Percentiles rank a stretch among this genome's conserved stretches.
Conservation (phyloP, 108 stramenopile species). For the Bacterosira constricta region DNA sequence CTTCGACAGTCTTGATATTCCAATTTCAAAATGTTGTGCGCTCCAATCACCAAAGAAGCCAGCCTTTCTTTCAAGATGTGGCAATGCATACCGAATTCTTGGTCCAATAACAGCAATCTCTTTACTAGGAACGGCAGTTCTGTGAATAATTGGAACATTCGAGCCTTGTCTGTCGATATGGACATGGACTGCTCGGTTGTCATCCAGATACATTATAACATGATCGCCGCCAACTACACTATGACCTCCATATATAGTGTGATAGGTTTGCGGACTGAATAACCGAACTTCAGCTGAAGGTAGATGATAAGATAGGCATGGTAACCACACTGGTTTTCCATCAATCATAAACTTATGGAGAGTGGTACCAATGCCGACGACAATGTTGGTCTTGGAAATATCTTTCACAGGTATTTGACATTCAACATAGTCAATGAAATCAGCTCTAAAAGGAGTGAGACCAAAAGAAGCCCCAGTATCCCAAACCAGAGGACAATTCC, state of each 20-base stretch:
- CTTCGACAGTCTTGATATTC: too few relatives aligned
- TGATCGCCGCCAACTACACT: too few relatives aligned
- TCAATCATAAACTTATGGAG: too few relatives aligned
- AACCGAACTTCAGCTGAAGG: too few relatives aligned
- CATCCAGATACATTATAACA: not conserved
- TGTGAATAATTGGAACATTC: not conserved
- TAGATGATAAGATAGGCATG: too few relatives aligned
- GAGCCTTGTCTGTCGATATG: too few relatives aligned
- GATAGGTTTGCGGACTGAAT: too few relatives aligned
- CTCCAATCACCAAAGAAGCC: not conserved
- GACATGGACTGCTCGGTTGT: too few relatives aligned
- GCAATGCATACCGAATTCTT: not conserved
- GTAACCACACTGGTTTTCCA: too few relatives aligned
- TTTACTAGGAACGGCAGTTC: not conserved
- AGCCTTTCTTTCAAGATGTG: not conserved
- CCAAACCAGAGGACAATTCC: not conserved
- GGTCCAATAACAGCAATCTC: too few relatives aligned
- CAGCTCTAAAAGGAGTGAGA: not conserved
- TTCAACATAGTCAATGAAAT: constrained; percentile 3
- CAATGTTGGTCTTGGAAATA: not conserved
- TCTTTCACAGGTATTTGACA: too few relatives aligned
- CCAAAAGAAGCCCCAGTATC: constrained; percentile 6
- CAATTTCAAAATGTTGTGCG: not conserved
- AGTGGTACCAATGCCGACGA: not conserved
- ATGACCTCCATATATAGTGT: too few relatives aligned